Evolutionary conservation across 768 basidiomycete genomes (phyloP).

Genomic region (Pholiota conissans): DNA sequence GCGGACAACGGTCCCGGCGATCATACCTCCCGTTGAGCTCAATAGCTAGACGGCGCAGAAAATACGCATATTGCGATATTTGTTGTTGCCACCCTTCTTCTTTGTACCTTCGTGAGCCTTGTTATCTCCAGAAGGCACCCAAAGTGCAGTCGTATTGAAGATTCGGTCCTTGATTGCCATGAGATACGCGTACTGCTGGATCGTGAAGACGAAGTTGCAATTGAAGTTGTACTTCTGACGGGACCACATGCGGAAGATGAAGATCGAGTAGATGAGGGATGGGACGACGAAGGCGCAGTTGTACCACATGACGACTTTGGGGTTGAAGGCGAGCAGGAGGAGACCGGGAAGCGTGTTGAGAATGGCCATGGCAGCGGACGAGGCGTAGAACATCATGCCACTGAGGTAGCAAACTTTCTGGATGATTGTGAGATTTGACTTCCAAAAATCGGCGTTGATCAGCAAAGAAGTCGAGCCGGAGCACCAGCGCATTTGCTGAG

Average conservation of each 20-base stretch:
- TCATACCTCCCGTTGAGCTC: slow-evolving; percentile 16
- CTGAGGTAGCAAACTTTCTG: slow-evolving; percentile 28
- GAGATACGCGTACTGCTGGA: slow-evolving; percentile 28
- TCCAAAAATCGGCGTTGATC: slow-evolving; percentile 27
- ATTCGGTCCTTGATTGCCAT: slow-evolving; percentile 29
- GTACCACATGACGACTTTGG: slow-evolving; percentile 23
- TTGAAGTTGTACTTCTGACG: slow-evolving; percentile 23
- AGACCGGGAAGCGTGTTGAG: slow-evolving; percentile 23
- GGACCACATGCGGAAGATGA: slow-evolving; percentile 27
- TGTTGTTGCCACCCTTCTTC: slow-evolving; percentile 24
- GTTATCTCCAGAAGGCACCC: slow-evolving; percentile 28
- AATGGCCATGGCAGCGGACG: slow-evolving; percentile 23
- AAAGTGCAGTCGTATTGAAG: slow-evolving; percentile 24
- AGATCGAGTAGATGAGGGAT: slow-evolving; percentile 24
- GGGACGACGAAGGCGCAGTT: slow-evolving; percentile 27
- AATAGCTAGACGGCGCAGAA: slow-evolving; percentile 25
- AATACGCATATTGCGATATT: slow-evolving; percentile 29
- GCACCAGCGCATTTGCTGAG: slow-evolving; percentile 31
- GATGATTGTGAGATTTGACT: slow-evolving; percentile 23
- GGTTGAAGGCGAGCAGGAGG: slow-evolving; percentile 22
- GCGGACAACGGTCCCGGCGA: slow-evolving; percentile 18
- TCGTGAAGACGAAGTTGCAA: slow-evolving; percentile 25
- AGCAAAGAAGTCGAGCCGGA: slow-evolving; percentile 25
- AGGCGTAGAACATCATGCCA: slow-evolving; percentile 27
- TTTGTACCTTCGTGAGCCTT: slow-evolving; percentile 22